Evolutionary conservation across 805 yeast species (phyloP).

Genomic region (Kluyveromyces nonfermentans): DNA sequence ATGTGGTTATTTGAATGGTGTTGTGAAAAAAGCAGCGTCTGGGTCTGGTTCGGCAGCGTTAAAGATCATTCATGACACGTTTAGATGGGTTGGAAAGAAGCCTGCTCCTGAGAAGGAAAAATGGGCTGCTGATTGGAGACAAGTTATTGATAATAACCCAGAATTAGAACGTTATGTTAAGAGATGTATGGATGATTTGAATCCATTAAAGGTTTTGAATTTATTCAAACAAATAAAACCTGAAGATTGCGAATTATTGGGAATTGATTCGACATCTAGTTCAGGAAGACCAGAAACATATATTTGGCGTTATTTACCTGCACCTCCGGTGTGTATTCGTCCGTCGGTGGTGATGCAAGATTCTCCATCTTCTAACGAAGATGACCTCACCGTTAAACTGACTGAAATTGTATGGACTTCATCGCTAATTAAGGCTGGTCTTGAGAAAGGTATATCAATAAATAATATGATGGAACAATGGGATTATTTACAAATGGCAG

Average conservation of each 20-base stretch:
- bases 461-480: slow-evolving; percentile 96
- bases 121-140: slow-evolving; percentile 83
- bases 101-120: slow-evolving; percentile 70
- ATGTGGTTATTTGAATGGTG: slow-evolving; percentile 90
- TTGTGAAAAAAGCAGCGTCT: slow-evolving; percentile 89
- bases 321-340: slow-evolving; percentile 97
- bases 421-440: slow-evolving; percentile 87
- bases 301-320: slow-evolving; percentile 94
- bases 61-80: slow-evolving; percentile 91
- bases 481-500: slow-evolving; percentile 92
- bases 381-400: slow-evolving; percentile 89
- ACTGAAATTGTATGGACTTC: slow-evolving; percentile 97
- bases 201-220: slow-evolving; percentile 82
- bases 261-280: slow-evolving; percentile 67
- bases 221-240: slow-evolving; percentile 80
- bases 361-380: slow-evolving; percentile 85
- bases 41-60: slow-evolving; percentile 90
- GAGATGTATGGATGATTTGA: slow-evolving; percentile 85
- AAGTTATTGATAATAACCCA: slow-evolving; percentile 65
- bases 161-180: slow-evolving; percentile 82
- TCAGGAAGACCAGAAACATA: slow-evolving; percentile 95
- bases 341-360: slow-evolving; percentile 95
- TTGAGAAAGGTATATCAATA: slow-evolving; percentile 89
- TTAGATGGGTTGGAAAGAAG: slow-evolving; percentile 91
- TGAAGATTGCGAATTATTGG: slow-evolving; percentile 84